A percentile compares a stretch with the other conserved stretches of the same genome.
Evolutionary conservation across 1,284 basidiomycete species (phyloP).

Genomic region (Ustanciosporium gigantosporum): DNA sequence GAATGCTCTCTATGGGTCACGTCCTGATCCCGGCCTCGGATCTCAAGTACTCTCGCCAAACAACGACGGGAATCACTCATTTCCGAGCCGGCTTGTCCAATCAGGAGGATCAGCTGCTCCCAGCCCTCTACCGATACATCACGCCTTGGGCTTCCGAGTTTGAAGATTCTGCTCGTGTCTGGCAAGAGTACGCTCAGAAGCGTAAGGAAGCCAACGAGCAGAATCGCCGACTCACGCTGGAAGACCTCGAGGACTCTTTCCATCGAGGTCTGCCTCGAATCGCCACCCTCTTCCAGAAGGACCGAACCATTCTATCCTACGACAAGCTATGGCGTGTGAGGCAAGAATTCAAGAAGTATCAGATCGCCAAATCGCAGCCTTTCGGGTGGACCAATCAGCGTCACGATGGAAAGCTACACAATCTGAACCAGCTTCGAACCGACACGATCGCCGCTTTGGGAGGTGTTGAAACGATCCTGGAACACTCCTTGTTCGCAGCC

Average conservation of each 20-base stretch:
- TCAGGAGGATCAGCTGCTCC: slow-evolving; percentile 69
- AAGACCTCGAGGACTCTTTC: slow-evolving; percentile 96
- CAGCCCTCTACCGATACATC: slow-evolving; percentile 95
- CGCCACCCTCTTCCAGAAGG: slow-evolving; percentile 97
- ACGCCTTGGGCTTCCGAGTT: slow-evolving; percentile 99
- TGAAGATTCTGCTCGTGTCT: slow-evolving; percentile 94
- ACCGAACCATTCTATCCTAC: slow-evolving; percentile 93
- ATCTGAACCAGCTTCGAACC: slow-evolving; percentile 96
- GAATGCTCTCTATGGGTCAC: slow-evolving; percentile 99
- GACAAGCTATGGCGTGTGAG: slow-evolving; percentile 86
- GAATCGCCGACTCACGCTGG: slow-evolving; percentile 94
- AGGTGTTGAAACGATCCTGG: slow-evolving; percentile 94
- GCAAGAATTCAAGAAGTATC: slow-evolving; percentile 97
- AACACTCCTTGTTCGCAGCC: slow-evolving; percentile 97
- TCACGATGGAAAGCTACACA: slow-evolving; percentile 97
- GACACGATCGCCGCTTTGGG: slow-evolving; percentile 99
- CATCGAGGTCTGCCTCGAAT: slow-evolving; percentile 97
- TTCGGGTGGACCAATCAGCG: slow-evolving; percentile 99
- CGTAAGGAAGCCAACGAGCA: slow-evolving; percentile 97
- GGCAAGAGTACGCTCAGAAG: slow-evolving; percentile 99
- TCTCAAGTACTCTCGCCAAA: slow-evolving; percentile 96
- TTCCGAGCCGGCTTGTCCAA: slow-evolving; percentile 94
- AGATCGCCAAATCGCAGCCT: slow-evolving; percentile 79
- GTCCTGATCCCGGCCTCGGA: slow-evolving; percentile 97
- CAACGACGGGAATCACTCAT: slow-evolving; percentile 83